A percentile compares a stretch with the other conserved stretches of the same genome.
Conservation (phyloP, 805 yeast genomes). For the Priceomyces castillae region DNA sequence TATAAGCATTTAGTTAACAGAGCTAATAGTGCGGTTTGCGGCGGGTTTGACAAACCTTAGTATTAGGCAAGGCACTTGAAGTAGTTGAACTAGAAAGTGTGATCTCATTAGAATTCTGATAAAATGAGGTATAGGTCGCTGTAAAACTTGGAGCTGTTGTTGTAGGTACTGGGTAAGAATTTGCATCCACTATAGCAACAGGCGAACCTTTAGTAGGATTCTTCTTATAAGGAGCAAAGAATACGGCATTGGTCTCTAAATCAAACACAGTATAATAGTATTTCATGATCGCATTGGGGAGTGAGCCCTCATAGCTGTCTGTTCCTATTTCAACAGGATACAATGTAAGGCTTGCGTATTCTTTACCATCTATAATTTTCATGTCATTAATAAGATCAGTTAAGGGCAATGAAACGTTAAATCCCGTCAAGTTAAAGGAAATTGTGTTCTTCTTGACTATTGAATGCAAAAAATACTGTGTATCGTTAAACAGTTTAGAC, state of each 20-base stretch:
- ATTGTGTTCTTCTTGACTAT: slow-evolving; percentile 4
- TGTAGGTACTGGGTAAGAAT: slow-evolving; percentile 15
- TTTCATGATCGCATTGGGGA: slow-evolving; percentile 17
- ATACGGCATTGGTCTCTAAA: slow-evolving; percentile 12
- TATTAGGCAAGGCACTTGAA: background rate
- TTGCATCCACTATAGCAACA: slow-evolving; percentile 6
- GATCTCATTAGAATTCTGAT: slow-evolving; percentile 7
- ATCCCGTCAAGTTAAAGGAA: slow-evolving; percentile 13
- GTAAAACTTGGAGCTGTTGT: slow-evolving; percentile 9
- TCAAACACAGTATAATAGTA: slow-evolving; percentile 18
- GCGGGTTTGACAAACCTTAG: slow-evolving; percentile 2
- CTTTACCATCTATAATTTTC: slow-evolving; percentile 8
- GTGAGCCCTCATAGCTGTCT: slow-evolving; percentile 12
- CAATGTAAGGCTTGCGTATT: slow-evolving; percentile 11
- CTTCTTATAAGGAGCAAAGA: slow-evolving; percentile 12
- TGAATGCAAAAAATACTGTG: slow-evolving; percentile 7
- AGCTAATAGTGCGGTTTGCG: background rate
- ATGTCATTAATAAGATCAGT: slow-evolving; percentile 13
- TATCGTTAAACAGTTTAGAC: slow-evolving; percentile 3
- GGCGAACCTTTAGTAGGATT: slow-evolving; percentile 2
- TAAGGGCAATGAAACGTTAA: slow-evolving; percentile 10
- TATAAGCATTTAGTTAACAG: background rate
- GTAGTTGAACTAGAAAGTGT: background rate
- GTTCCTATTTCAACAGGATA: slow-evolving; percentile 11
- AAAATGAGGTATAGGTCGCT: slow-evolving; percentile 11